phyloP scores from a whole-genome alignment of 2,329 filamentous ascomycete species.

The Trichoderma asperellum region DNA sequence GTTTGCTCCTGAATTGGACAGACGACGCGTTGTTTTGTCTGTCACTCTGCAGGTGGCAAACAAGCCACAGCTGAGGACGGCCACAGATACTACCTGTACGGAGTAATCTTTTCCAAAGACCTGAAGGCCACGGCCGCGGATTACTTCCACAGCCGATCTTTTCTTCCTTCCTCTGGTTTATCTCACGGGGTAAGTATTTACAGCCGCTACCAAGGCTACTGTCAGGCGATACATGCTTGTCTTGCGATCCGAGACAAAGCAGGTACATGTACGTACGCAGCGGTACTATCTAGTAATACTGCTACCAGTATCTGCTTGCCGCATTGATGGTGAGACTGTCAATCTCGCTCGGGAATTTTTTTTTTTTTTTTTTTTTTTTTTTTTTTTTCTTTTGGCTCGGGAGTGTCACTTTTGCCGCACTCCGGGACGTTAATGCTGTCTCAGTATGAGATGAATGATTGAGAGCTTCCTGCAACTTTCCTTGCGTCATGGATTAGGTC shows the following conservation, averaged over 20 bases:
- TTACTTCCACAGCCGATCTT: neutral
- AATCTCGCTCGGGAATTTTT: neutral
- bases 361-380: neutral
- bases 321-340: neutral
- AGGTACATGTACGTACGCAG: neutral
- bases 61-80: conserved; percentile 19
- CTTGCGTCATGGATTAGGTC: neutral
- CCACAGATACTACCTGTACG: neutral
- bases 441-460: neutral
- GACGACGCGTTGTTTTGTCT: neutral
- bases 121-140: neutral
- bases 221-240: neutral
- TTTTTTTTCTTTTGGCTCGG: neutral
- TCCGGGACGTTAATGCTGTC: conserved; percentile 7
- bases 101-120: neutral
- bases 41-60: conserved; percentile 8
- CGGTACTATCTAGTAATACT: too few species aligned
- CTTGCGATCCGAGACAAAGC: conserved; percentile 1
- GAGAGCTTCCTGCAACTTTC: neutral
- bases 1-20: neutral
- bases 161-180: neutral
- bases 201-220: neutral
- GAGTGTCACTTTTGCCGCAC: neutral
- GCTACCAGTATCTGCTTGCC: neutral
- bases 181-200: neutral